Base-by-base conservation (phyloP, 1,139 yeast genomes). In the Pichia sp. region DNA sequence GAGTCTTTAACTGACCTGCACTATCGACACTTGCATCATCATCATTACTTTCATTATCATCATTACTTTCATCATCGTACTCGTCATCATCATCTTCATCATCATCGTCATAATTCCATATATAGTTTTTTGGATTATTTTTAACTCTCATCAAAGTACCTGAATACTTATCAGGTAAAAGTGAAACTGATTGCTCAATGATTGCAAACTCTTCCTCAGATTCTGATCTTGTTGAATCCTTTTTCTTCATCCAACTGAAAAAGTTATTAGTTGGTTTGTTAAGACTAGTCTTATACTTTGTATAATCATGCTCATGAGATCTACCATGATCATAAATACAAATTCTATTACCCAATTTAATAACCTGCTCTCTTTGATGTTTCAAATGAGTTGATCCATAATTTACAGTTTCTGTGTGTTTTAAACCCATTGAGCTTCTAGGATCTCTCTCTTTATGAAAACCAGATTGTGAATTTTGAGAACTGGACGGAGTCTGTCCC, bases 371-470 rank as follows among this genome's bases (percentile, higher is more conserved):
- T 28, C 53, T 43, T 36, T 55, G 54, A 21, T 47, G 40, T 81
- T 45, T 44, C 15, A 49, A 28, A 34, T 54, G 95, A 24, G 96
- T 86, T 59, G 79, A 83, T 63, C 96, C 79, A 18, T 95, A 85
- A 67, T 88, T 77, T 61, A 78, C 77, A 41, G 60, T 47, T 31
- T 52, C 53, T 3, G 60, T 41, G 44, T 56, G 60, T 34, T 49
- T 53, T 28, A 57, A 35, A 12, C 41, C 40, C 18, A 31, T 37
- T 20, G 23, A 21, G n/a, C 33, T 38, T 25, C 35, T 28, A 5
- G 36, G 34, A 36, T 42, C 42, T 9, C 23, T 31, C 12, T 4
- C 14, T 14, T 33, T 10, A 8, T 8, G 10, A 9, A 21, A 30
- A 6, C 10, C 14, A 14, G 30, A 14, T 14, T 26, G 15, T 30